Percentiles rank a stretch among this genome's conserved stretches.
Evolutionary conservation across 1,284 basidiomycete genomes (phyloP).

Genomic region (Phlebopus sp.): DNA sequence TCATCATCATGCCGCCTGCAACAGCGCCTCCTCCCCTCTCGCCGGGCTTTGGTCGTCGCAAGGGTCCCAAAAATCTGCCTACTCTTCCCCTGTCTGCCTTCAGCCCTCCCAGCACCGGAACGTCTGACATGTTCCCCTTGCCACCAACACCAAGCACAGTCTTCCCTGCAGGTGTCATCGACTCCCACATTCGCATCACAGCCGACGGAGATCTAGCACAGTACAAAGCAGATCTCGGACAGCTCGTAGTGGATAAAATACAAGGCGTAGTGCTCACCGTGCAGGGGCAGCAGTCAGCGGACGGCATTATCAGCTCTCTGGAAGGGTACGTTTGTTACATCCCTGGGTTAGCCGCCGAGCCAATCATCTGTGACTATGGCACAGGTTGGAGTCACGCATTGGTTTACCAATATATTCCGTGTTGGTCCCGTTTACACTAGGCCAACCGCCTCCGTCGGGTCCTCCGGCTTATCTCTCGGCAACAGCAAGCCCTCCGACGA

Average conservation of each 20-base stretch:
- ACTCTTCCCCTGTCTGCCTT: slow-evolving; percentile 71
- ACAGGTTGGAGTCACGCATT: slow-evolving; percentile 36
- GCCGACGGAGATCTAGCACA: slow-evolving; percentile 38
- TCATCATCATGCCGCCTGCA: neutral
- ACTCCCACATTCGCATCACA: slow-evolving; percentile 52
- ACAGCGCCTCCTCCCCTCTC: slow-evolving; percentile 31
- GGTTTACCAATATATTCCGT: slow-evolving; percentile 48
- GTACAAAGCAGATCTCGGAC: slow-evolving; percentile 51
- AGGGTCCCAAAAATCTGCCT: slow-evolving; percentile 60
- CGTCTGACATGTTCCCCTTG: slow-evolving; percentile 62
- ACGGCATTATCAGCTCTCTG: slow-evolving; percentile 12
- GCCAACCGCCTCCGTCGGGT: slow-evolving; percentile 39
- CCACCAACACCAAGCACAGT: slow-evolving; percentile 67
- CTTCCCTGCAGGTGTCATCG: slow-evolving; percentile 61
- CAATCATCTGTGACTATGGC: slow-evolving; percentile 14
- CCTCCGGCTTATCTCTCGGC: slow-evolving; percentile 39
- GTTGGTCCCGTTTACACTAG: slow-evolving; percentile 55
- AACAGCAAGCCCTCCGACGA: slow-evolving; percentile 43
- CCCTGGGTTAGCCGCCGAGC: neutral
- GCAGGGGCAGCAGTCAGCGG: slow-evolving; percentile 3
- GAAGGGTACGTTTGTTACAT: slow-evolving; percentile 19
- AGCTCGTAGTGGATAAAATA: slow-evolving; percentile 31
- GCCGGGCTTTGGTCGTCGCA: slow-evolving; percentile 51
- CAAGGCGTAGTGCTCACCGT: slow-evolving; percentile 37
- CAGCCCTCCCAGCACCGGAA: slow-evolving; percentile 61